These are phyloP conservation scores for Fomes fomentarius DNA, from an alignment of 1,284 basidiomycete species.

Conservation along the genomic window DNA sequence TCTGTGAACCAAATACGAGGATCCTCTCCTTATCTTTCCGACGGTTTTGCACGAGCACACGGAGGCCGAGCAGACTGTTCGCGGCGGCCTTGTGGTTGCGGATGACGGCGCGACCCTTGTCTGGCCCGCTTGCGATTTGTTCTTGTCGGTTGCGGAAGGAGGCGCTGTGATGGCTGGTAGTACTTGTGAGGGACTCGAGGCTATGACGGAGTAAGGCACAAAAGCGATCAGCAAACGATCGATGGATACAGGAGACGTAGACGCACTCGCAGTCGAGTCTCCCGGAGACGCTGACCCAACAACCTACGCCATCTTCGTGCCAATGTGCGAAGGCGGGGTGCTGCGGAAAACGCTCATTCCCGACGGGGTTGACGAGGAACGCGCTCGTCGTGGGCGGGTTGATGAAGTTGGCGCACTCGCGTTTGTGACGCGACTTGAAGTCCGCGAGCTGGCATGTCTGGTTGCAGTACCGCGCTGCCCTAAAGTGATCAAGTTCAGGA, in stretches of 20 bases:
- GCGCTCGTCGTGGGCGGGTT: constrained; percentile 12
- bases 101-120: constrained; percentile 1
- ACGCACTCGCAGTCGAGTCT: constrained; percentile 18
- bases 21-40: constrained; percentile 13
- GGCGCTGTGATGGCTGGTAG: background rate
- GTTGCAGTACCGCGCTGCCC: constrained; percentile 17
- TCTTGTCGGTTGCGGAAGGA: background rate
- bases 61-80: constrained; percentile 7
- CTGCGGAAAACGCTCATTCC: constrained; percentile 3
- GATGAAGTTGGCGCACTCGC: constrained; percentile 16
- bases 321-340: constrained; percentile 14
- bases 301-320: constrained; percentile 14
- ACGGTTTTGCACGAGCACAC: constrained; percentile 19
- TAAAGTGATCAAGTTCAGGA: background rate
- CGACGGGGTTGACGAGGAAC: constrained; percentile 9
- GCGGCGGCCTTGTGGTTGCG: constrained; percentile 11
- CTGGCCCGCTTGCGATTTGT: background rate
- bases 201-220: background rate
- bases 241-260: too few relatives aligned
- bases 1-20: constrained; percentile 9
- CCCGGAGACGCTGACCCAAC: constrained; percentile 16
- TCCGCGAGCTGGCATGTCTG: constrained; percentile 14
- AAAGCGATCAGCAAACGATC: background rate
- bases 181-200: background rate
- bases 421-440: constrained; percentile 19